Conservation (phyloP, 2,329 filamentous ascomycete species). For the Nannizzia gypsea region DNA sequence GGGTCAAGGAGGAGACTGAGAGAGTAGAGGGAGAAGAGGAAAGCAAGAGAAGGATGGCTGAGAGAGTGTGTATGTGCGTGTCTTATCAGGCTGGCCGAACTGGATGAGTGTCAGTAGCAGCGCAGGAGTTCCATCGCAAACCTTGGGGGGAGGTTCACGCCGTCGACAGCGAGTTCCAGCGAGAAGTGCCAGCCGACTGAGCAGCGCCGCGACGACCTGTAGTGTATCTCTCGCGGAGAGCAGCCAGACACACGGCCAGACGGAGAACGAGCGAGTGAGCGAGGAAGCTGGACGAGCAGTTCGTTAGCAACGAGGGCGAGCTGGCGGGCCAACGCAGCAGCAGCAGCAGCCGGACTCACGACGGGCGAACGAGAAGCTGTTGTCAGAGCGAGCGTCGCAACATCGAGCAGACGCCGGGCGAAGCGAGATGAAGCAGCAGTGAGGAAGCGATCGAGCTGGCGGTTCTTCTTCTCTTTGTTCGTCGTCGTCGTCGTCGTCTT, state of each 20-base stretch:
- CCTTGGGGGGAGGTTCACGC: background rate
- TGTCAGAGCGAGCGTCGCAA: background rate
- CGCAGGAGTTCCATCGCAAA: slow-evolving; percentile 1
- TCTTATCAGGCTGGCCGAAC: background rate
- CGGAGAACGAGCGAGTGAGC: background rate
- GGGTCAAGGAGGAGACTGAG: no score
- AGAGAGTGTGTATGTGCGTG: background rate
- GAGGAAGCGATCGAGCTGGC: background rate
- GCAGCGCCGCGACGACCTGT: no score
- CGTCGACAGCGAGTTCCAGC: background rate
- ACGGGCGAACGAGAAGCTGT: background rate
- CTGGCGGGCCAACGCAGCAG: background rate
- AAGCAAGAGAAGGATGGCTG: background rate
- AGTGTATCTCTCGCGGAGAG: background rate
- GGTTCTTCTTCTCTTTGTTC: background rate
- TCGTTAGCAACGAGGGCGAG: background rate
- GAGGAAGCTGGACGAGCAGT: background rate
- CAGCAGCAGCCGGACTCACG: background rate
- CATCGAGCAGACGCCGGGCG: background rate
- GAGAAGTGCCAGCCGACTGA: background rate
- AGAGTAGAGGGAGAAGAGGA: background rate
- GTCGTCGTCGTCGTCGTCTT: no score
- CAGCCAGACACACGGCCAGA: background rate
- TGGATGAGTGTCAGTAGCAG: background rate
- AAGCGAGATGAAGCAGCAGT: background rate